Evolutionary conservation across 2,329 filamentous ascomycete genomes (phyloP).

Genomic region (Cladosporium sp.): DNA sequence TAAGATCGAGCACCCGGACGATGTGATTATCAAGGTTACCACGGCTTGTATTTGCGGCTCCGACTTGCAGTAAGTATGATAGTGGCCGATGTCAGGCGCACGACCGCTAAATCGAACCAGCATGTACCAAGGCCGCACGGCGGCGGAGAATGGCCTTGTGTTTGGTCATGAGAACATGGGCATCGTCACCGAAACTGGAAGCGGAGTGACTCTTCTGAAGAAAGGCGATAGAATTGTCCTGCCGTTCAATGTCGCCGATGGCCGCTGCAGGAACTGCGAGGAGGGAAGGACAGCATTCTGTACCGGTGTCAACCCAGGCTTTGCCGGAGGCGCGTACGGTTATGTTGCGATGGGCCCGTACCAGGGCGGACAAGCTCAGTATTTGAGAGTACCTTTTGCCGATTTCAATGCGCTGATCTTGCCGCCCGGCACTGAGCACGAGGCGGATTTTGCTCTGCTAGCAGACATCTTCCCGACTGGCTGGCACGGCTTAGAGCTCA

Average conservation of each 20-base stretch:
- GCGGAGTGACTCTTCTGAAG: conserved; percentile 55
- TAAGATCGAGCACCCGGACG: conserved; percentile 57
- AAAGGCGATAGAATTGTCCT: conserved; percentile 59
- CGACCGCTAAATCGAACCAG: conserved; percentile 23
- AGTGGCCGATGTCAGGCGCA: background rate
- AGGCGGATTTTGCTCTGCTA: conserved; percentile 52
- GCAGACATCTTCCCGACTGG: conserved; percentile 48
- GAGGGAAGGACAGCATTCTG: conserved; percentile 60
- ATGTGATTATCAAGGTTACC: conserved; percentile 59
- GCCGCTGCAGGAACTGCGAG: conserved; percentile 58
- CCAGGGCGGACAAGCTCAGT: conserved; percentile 56
- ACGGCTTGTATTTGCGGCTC: conserved; percentile 45
- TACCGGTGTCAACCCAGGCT: conserved; percentile 54
- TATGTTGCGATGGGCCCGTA: conserved; percentile 49
- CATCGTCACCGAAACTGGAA: conserved; percentile 49
- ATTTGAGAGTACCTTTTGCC: conserved; percentile 58
- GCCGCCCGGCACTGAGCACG: conserved; percentile 54
- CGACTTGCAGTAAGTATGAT: conserved; percentile 49
- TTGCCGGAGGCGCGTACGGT: conserved; percentile 55
- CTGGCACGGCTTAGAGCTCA: conserved; percentile 53
- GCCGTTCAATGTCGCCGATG: conserved; percentile 60
- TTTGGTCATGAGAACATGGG: conserved; percentile 47
- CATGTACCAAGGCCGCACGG: conserved; percentile 62
- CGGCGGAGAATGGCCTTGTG: conserved; percentile 55
- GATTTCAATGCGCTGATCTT: conserved; percentile 61